A percentile compares a stretch with the other conserved stretches of the same genome.
These are phyloP conservation scores for Globisporangium paroecandrum DNA, from an alignment of 352 stramenopile species.

Conservation along the genomic window DNA sequence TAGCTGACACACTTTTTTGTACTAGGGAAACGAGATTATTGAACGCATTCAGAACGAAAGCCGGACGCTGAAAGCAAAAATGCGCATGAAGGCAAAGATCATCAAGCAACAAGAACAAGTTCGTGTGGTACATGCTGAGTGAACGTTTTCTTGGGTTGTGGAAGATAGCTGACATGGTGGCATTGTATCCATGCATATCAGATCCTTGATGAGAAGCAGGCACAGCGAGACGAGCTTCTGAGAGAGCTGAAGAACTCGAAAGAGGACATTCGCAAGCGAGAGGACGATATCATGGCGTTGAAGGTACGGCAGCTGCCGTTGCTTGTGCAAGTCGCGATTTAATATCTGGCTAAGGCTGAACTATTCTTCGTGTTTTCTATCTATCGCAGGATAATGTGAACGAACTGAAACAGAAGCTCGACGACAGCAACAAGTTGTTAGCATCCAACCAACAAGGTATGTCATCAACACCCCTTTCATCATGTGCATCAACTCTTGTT, in stretches of 20 bases:
- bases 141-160: neutral
- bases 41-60: slow-evolving; percentile 86
- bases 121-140: slow-evolving; percentile 3
- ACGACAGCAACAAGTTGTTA: slow-evolving; percentile 86
- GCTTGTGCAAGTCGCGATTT: neutral
- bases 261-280: slow-evolving; percentile 66
- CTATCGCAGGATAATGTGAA: slow-evolving; percentile 45
- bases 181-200: slow-evolving; percentile 18
- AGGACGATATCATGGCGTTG: slow-evolving; percentile 57
- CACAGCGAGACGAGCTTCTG: slow-evolving; percentile 59
- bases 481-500: neutral
- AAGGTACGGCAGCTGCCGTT: slow-evolving; percentile 29
- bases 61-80: slow-evolving; percentile 67
- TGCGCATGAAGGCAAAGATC: slow-evolving; percentile 87
- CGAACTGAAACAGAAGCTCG: slow-evolving; percentile 79
- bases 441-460: slow-evolving; percentile 88
- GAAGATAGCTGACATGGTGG: neutral
- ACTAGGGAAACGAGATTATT: slow-evolving; percentile 87
- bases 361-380: neutral
- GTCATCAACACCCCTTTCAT: neutral
- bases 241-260: slow-evolving; percentile 61
- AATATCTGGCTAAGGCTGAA: neutral
- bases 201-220: slow-evolving; percentile 76
- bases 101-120: slow-evolving; percentile 88
- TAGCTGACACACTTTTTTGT: neutral